Evolutionary conservation across 139 green algal species (phyloP).

Genomic region (Chlorella sp.): DNA sequence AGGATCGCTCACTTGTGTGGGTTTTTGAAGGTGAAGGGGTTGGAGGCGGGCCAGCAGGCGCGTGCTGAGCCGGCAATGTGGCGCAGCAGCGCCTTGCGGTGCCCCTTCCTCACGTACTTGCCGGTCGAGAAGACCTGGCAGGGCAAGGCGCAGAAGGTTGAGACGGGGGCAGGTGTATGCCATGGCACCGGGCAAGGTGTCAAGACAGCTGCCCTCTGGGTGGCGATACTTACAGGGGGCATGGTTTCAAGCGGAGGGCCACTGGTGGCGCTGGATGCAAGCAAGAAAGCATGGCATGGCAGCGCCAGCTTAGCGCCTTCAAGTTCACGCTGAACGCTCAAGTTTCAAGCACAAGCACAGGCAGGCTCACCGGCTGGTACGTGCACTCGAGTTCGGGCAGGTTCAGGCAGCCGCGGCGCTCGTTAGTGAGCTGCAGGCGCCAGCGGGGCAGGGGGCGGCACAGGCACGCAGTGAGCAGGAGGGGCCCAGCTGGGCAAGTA

Average conservation of each 20-base stretch:
- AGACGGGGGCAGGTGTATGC: neutral
- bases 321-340: neutral
- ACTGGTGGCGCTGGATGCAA: neutral
- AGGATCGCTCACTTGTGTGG: neutral
- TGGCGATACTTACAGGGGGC: too few relatives aligned
- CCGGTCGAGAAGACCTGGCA: neutral
- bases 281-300: neutral
- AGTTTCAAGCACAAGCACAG: neutral
- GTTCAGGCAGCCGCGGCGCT: constrained; percentile 18
- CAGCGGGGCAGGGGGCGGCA: neutral
- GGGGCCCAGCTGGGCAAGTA: neutral
- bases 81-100: constrained; percentile 5
- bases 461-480: neutral
- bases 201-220: too few relatives aligned
- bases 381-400: constrained; percentile 10
- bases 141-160: neutral
- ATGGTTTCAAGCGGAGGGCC: neutral
- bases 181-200: too few relatives aligned
- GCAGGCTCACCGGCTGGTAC: constrained; percentile 16
- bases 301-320: neutral
- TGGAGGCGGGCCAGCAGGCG: neutral
- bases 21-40: constrained; percentile 14
- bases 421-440: neutral
- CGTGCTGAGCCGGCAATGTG: neutral
- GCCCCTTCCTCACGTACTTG: neutral